Base-by-base conservation (phyloP, 345 rosid genomes). In the Xanthoceras sorbifolium region DNA sequence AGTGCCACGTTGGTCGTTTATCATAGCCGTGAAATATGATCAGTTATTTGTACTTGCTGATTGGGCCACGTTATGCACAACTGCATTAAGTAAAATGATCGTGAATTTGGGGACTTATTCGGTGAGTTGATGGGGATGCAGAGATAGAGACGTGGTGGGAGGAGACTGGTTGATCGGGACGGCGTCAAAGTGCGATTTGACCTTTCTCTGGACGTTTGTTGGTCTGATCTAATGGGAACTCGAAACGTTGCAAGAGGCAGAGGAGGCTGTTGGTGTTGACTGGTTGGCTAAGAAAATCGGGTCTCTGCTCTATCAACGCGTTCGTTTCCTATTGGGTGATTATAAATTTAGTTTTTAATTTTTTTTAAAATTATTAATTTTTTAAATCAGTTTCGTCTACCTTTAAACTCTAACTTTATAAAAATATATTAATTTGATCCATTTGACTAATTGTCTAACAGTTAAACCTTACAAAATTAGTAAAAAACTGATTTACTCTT, bases 91-190 rank as follows among this genome's bases (percentile, higher is more conserved):
- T 50, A 48, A 48, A 52, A 42, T 68, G 74, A 54, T 32, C 1
- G 1, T 9, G 1, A 22, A 48, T 4, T 12, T 12, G 9, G 32
- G 76, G 75, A 40, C 23, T 9, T 38, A 14, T 72, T 18, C 6
- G 6, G 38, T 59, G 76, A 34, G 17, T 25, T 0, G 4, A 4
- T 9, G 66, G 15, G 4, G 15, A n/a, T 23, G 1, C 0, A 29
- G 12, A 5, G 3, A 9, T 9, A 10, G n/a, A 62, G 44, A 74
- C 42, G 69, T 74, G 77, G 77, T 38, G 60, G 3, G 15, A 74
- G 9, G 8, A 26, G 6, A 74, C 5, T 48, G 23, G 69, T 46
- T 46, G 22, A 26, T 63, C 1, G n/a, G 61, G 26, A 44, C 42
- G 20, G 28, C 0, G 28, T 4, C 28, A 1, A 22, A 46, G 0